A percentile compares a stretch with the other conserved stretches of the same genome.
These are phyloP conservation scores for Aspergillus oerlinghausenensis DNA, from an alignment of 2,329 filamentous ascomycete genomes.

Conservation along the genomic window DNA sequence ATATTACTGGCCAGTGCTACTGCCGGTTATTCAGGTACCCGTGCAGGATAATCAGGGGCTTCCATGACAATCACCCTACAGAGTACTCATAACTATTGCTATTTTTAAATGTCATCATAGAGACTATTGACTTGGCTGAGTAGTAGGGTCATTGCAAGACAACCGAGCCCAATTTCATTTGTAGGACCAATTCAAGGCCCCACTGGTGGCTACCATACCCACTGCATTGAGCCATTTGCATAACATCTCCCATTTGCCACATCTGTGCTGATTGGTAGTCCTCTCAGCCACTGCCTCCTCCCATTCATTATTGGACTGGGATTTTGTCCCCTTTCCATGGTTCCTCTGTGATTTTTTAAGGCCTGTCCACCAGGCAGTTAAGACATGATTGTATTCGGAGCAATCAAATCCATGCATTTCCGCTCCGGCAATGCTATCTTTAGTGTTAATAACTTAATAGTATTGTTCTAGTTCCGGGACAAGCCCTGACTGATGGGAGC, in stretches of 20 bases:
- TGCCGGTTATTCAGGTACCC: not conserved
- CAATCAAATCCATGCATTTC: not conserved
- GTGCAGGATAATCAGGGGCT: not conserved
- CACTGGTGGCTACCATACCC: not conserved
- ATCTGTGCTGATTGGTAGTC: not conserved
- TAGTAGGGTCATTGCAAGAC: not conserved
- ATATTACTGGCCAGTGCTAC: too few species aligned
- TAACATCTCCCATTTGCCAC: not conserved
- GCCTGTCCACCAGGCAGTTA: too few species aligned
- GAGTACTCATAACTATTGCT: too few species aligned
- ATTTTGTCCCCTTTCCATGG: not conserved
- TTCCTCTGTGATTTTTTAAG: not conserved
- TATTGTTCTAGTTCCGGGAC: not conserved
- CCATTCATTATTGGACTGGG: not conserved
- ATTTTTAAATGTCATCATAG: not conserved
- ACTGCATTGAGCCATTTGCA: not conserved
- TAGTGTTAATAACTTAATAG: not conserved
- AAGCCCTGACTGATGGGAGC: not conserved
- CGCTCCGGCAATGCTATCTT: not conserved
- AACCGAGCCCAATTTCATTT: not conserved
- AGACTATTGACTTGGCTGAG: not conserved
- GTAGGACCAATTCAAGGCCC: not conserved
- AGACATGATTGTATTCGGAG: not conserved
- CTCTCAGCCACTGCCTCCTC: not conserved
- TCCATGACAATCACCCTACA: too few species aligned